phyloP scores from a whole-genome alignment of 352 stramenopile species.

The Phytophthora aleatoria region DNA sequence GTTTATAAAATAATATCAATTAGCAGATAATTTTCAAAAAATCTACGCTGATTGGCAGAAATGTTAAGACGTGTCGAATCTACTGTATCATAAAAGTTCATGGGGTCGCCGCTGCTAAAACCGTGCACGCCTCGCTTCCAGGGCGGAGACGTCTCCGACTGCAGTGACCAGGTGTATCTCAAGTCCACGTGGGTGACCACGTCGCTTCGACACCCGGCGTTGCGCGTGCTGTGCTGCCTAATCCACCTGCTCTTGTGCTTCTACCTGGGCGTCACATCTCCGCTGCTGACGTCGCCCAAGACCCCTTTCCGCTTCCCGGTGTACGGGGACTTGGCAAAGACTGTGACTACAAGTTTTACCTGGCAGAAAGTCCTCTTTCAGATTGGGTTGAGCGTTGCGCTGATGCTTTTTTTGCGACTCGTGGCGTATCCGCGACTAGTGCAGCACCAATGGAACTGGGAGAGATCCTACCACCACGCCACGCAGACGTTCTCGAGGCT shows the following conservation, averaged over 20 bases:
- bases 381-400: constrained; percentile 5
- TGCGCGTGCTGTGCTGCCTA: constrained; percentile 42
- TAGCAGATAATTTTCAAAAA: too few species aligned
- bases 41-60: too few species aligned
- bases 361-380: constrained; percentile 47
- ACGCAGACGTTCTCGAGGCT: constrained; percentile 35
- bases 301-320: constrained; percentile 45
- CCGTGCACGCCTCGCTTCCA: constrained; percentile 10
- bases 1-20: too few species aligned
- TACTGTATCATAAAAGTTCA: not conserved
- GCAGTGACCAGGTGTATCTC: constrained; percentile 31
- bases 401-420: constrained; percentile 45
- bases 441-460: constrained; percentile 59
- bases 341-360: constrained; percentile 24
- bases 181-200: constrained; percentile 43
- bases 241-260: constrained; percentile 43
- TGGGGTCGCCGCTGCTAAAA: not conserved
- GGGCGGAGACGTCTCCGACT: constrained; percentile 9
- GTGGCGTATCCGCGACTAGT: constrained; percentile 45
- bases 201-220: constrained; percentile 47
- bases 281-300: constrained; percentile 40
- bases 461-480: constrained; percentile 33
- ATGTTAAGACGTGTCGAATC: too few species aligned
- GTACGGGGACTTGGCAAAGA: constrained; percentile 35
- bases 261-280: constrained; percentile 45